phyloP scores from a whole-genome alignment of 2,329 filamentous ascomycete species.

The Coleophoma crateriformis region DNA sequence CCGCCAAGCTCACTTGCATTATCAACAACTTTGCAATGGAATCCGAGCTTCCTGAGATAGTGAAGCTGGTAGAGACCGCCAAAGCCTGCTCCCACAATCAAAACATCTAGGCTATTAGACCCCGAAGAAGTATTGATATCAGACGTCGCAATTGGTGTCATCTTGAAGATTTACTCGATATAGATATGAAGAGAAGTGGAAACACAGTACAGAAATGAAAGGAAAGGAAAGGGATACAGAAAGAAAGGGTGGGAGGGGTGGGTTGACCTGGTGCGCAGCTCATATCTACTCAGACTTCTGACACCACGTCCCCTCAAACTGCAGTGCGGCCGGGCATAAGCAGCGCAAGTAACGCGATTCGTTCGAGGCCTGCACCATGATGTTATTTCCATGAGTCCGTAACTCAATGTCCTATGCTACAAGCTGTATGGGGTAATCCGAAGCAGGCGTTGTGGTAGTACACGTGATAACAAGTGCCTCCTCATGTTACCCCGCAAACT shows the following conservation, averaged over 20 bases:
- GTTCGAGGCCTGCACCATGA: neutral
- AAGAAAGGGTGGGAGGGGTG: neutral
- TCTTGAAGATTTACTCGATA: neutral
- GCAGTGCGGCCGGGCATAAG: neutral
- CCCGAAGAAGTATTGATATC: neutral
- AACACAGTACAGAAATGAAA: neutral
- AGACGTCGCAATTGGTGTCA: neutral
- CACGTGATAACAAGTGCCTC: no score
- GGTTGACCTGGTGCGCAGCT: neutral
- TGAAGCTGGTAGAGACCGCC: conserved; percentile 31
- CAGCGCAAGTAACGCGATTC: neutral
- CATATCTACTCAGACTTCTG: neutral
- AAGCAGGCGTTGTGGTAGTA: neutral
- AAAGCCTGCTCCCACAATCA: conserved; percentile 35
- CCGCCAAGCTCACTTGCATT: conserved; percentile 37
- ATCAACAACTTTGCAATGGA: conserved; percentile 30
- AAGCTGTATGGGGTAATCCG: neutral
- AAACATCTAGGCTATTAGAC: conserved; percentile 24
- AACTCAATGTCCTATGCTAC: neutral
- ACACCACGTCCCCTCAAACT: neutral
- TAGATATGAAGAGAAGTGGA: neutral
- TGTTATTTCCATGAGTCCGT: neutral
- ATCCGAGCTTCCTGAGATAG: conserved; percentile 27
- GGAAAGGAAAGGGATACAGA: neutral
- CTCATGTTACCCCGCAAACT: no score